These are phyloP conservation scores for Plectosphaerella plurivora DNA, from an alignment of 2,329 filamentous ascomycete species.

Conservation along the genomic window DNA sequence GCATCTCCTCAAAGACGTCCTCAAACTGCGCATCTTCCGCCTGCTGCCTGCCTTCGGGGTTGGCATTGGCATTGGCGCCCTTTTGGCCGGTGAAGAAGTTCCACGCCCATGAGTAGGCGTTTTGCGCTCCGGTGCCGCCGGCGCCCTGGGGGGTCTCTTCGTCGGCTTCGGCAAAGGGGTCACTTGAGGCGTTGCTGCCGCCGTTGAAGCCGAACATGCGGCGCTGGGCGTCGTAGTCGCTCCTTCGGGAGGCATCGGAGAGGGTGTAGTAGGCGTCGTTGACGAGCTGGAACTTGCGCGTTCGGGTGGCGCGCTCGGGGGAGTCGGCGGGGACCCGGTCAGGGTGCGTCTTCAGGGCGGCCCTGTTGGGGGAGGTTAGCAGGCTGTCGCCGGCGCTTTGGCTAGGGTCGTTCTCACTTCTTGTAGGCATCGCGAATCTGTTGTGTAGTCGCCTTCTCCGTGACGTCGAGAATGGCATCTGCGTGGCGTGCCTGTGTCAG, in stretches of 20 bases:
- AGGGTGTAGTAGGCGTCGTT: constrained; percentile 93
- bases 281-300: constrained; percentile 84
- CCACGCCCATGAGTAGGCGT: constrained; percentile 75
- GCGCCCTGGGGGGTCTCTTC: constrained; percentile 19
- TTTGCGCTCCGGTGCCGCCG: constrained; percentile 25
- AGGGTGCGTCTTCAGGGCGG: constrained; percentile 87
- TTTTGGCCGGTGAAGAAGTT: constrained; percentile 46
- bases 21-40: constrained; percentile 79
- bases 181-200: constrained; percentile 22
- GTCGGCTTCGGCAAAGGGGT: constrained; percentile 31
- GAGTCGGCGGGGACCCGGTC: constrained; percentile 83
- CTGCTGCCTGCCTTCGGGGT: constrained; percentile 38
- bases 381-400: background rate
- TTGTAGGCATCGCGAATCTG: constrained; percentile 96
- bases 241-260: constrained; percentile 70
- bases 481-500: constrained; percentile 13
- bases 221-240: constrained; percentile 79
- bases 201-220: constrained; percentile 47
- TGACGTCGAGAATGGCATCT: constrained; percentile 73
- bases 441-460: constrained; percentile 69
- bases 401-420: constrained; percentile 43
- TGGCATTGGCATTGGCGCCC: constrained; percentile 29
- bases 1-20: constrained; percentile 86
- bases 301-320: constrained; percentile 75
- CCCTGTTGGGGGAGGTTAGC: constrained; percentile 43